Conservation (phyloP, 192 early-diverging fungal genomes). For the Thoreauomyces humboldtii region DNA sequence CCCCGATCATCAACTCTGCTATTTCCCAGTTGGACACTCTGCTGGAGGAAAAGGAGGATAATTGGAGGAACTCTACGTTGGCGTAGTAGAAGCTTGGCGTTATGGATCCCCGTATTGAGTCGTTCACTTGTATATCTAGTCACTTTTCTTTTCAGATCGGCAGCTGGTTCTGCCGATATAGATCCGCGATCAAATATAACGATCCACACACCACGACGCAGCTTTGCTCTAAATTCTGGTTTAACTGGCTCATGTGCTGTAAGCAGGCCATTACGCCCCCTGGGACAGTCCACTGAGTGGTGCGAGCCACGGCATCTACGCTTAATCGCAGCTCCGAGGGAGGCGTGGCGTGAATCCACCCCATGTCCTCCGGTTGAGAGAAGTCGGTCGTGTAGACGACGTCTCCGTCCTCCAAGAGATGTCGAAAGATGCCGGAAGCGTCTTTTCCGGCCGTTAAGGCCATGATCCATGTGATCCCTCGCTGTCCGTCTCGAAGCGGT, state of each 20-base stretch:
- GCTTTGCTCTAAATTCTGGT: slow-evolving; percentile 23
- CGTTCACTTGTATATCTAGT: no score
- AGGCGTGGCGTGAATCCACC: slow-evolving; percentile 69
- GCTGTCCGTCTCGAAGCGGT: not conserved
- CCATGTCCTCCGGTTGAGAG: slow-evolving; percentile 77
- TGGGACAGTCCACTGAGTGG: slow-evolving; percentile 11
- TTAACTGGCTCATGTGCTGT: not conserved
- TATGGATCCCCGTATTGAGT: no score
- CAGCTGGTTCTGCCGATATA: slow-evolving; percentile 34
- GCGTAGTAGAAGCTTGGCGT: no score
- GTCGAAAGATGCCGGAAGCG: slow-evolving; percentile 54
- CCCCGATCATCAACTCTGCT: no score
- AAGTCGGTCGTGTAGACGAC: slow-evolving; percentile 69
- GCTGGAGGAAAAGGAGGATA: no score
- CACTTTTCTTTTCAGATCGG: not conserved
- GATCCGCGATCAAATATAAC: slow-evolving; percentile 81
- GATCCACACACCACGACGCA: slow-evolving; percentile 80
- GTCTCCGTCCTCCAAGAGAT: slow-evolving; percentile 60
- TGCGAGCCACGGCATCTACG: slow-evolving; percentile 33
- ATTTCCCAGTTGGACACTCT: no score
- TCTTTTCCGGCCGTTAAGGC: slow-evolving; percentile 73
- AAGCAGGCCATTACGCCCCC: slow-evolving; percentile 11
- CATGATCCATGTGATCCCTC: slow-evolving; percentile 69
- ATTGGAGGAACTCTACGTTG: no score
- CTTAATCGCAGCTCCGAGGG: slow-evolving; percentile 40